Conservation (phyloP, 345 rosid species). For the Eucalyptus dawsonii region DNA sequence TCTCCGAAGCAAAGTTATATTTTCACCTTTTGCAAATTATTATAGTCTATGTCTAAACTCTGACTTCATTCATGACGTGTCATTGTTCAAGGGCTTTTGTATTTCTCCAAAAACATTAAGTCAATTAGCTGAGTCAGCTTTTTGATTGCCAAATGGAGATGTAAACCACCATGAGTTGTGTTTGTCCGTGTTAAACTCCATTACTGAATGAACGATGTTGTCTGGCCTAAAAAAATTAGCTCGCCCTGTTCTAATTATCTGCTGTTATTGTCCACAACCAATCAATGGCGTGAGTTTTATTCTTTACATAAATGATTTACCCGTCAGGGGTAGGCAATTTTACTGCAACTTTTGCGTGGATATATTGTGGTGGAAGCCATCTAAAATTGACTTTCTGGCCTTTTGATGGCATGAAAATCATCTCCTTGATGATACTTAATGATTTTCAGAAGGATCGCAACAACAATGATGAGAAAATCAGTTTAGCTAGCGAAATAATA, state of each 20-base stretch:
- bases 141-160: not conserved
- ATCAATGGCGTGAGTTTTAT: not conserved
- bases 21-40: not conserved
- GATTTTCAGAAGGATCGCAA: not conserved
- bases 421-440: not conserved
- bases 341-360: not conserved
- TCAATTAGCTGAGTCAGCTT: not conserved
- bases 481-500: not conserved
- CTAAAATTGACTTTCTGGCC: not conserved
- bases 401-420: not conserved
- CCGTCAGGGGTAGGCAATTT: not conserved
- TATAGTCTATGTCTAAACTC: not conserved
- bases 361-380: not conserved
- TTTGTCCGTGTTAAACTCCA: not conserved
- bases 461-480: not conserved
- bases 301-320: not conserved
- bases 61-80: not conserved
- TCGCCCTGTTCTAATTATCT: not conserved
- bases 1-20: not conserved
- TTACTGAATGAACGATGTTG: not conserved
- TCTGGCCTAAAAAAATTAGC: not conserved
- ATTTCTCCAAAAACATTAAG: not conserved
- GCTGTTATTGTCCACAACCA: not conserved
- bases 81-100: not conserved
- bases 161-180: not conserved